Conservation (phyloP, 1,284 basidiomycete species). For the Fereydounia khargensis region DNA sequence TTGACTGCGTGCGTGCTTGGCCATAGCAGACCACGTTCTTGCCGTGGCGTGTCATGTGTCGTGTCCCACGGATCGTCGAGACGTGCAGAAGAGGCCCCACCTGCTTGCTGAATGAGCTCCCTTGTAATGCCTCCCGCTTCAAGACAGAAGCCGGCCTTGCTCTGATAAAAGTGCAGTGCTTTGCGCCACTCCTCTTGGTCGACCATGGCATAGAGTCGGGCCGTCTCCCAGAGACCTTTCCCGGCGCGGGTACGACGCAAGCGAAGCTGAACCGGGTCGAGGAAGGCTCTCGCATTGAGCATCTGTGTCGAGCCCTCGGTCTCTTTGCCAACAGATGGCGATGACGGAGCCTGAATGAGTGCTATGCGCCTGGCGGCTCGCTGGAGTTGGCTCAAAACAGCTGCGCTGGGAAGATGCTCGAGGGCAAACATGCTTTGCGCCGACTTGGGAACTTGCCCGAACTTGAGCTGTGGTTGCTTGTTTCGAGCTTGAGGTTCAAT, state of each 20-base stretch:
- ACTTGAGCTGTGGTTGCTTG: too few relatives aligned
- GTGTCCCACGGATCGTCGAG: too few relatives aligned
- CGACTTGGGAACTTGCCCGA: too few relatives aligned
- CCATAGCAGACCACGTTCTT: too few relatives aligned
- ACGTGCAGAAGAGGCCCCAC: too few relatives aligned
- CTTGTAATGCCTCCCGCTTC: conserved; percentile 16
- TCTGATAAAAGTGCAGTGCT: conserved; percentile 9
- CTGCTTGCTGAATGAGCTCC: conserved; percentile 7
- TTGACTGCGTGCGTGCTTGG: conserved; percentile 29
- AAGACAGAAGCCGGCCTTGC: conserved; percentile 14
- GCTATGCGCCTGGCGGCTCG: background rate
- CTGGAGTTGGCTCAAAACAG: background rate
- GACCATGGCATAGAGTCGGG: conserved; percentile 13
- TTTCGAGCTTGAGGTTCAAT: too few relatives aligned
- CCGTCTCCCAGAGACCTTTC: conserved; percentile 24
- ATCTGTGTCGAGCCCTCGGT: conserved; percentile 5
- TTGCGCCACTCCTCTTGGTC: conserved; percentile 9
- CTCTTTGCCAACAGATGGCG: too few relatives aligned
- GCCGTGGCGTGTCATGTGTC: too few relatives aligned
- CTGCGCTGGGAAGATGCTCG: background rate
- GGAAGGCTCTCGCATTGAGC: conserved; percentile 12
- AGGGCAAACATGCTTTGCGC: too few relatives aligned
- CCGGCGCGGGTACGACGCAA: conserved; percentile 10
- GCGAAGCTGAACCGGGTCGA: conserved; percentile 7
- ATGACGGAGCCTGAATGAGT: too few relatives aligned